Evolutionary conservation across 441 rosid species (phyloP), one percentile per base, ranked within the genome.

Genomic region (Gossypium gossypioides): DNA sequence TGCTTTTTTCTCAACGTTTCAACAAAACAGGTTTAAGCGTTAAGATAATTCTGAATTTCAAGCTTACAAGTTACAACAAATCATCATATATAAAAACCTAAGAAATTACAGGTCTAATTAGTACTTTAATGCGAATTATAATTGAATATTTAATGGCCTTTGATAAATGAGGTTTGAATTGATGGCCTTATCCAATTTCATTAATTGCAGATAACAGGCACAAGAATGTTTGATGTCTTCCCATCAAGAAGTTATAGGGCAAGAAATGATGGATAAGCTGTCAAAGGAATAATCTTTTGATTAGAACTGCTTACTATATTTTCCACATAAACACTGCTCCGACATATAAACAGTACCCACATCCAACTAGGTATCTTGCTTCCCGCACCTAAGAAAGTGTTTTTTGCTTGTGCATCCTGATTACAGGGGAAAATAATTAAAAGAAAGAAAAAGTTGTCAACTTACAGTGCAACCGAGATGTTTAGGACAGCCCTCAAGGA

Each of bases 381-480:
- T 63, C 27, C 29, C 16, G 12, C 2, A 15, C 29, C 21, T 13
- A 19, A 63, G 52, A 9, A 6, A 13, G 18, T 62, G 27, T 9
- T 24, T 37, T 61, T 4, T 61, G 7, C 24, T 51, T 50, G 72
- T 9, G 25, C 60, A 29, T 52, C 18, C 61, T 5, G 50, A 32
- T 16, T 54, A 55, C 19, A 54, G 2, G 19, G 42, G 4, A 27
- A 51, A 68, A 34, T 15, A 4, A 24, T n/a, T 50, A 24, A 40
- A 48, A 3, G 9, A 25, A 57, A 58, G 15, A 42, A 0, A 3
- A 34, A 19, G 21, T 22, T n/a, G 40, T 51, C 75, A 2, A 90
- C 97, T 91, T 74, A 95, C 99, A 46, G 99, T 95, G 81, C 96
- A 95, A 67, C 96, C 98, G 63, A 88, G 78, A 75, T 80, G 87